Evolutionary conservation across 2,329 filamentous ascomycete genomes (phyloP), one percentile per base, ranked within the genome.

Genomic region (Colletotrichum noveboracense): DNA sequence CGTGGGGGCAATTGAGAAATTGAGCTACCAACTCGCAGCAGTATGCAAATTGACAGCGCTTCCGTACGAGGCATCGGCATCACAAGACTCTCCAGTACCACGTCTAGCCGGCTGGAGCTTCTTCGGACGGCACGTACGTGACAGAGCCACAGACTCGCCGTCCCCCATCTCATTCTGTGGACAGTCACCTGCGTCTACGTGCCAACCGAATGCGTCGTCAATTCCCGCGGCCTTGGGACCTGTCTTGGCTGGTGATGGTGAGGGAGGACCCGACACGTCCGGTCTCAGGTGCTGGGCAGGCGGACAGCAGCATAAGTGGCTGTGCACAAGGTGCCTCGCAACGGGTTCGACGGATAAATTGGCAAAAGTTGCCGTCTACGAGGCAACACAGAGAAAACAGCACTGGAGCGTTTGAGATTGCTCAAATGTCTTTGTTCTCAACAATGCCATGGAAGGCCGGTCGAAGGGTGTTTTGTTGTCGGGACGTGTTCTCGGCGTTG

Each of bases 251-350:
- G 55, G 52, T 55, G 62, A 75, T 62, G 72, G 24, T 43, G 28
- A 65, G 28, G n/a, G 70, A 34, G 56, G 43, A n/a, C 62, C 73
- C 32, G 55, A 72, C 62, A 61, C n/a, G 52, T 75, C 69, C 73
- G 69, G 73, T 75, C 69, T 72, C 73, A 75, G 69, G 69, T 75
- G 24, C 38, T 56, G 48, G 43, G 52, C 62, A 55, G 38, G 43
- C 65, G 69, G 55, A 56, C 69, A 43, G 24, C 34, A 62, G 70
- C 70, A 67, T 58, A 13, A 28, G 67, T 66, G 36, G 36, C 69
- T 61, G 52, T 38, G 60, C 61, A 43, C 61, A 66, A 32, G 43
- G 26, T 60, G 61, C 61, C 30, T 75, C 68, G 55, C 28, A 38
- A 52, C 55, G 60, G 28, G 18, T 32, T 58, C 14, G 28, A 58